Evolutionary conservation across 2,329 filamentous ascomycete genomes (phyloP).

Genomic region (Claviceps pazoutovae): DNA sequence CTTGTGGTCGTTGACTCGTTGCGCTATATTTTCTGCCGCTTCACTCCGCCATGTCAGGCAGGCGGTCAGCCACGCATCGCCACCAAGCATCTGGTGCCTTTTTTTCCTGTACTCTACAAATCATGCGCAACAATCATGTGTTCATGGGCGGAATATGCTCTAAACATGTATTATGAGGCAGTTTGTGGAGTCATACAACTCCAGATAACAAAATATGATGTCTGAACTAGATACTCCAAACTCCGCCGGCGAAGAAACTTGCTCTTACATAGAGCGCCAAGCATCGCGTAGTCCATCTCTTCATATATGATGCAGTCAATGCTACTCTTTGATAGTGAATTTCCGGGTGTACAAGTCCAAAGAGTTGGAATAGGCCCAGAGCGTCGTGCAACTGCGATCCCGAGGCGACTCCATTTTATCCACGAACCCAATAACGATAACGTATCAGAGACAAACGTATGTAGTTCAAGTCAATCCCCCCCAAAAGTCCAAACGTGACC

Average conservation of each 20-base stretch:
- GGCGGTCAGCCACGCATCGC: neutral
- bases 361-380: neutral
- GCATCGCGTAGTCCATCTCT: slow-evolving; percentile 1
- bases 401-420: neutral
- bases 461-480: neutral
- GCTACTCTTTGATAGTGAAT: neutral
- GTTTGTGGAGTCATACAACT: neutral
- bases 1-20: neutral
- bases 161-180: neutral
- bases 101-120: too few species aligned
- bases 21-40: slow-evolving; percentile 1
- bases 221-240: slow-evolving; percentile 7
- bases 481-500: neutral
- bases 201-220: neutral
- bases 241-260: slow-evolving; percentile 1
- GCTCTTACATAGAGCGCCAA: neutral
- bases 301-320: slow-evolving; percentile 2
- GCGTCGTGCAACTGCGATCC: slow-evolving; percentile 1
- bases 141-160: neutral
- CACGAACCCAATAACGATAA: neutral
- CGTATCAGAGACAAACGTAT: neutral
- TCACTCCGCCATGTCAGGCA: neutral
- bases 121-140: too few species aligned
- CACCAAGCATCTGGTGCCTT: neutral
- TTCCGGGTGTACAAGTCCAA: neutral